Base-by-base conservation (phyloP, 148 eudicot species). In the Salicornia ramosissima region DNA sequence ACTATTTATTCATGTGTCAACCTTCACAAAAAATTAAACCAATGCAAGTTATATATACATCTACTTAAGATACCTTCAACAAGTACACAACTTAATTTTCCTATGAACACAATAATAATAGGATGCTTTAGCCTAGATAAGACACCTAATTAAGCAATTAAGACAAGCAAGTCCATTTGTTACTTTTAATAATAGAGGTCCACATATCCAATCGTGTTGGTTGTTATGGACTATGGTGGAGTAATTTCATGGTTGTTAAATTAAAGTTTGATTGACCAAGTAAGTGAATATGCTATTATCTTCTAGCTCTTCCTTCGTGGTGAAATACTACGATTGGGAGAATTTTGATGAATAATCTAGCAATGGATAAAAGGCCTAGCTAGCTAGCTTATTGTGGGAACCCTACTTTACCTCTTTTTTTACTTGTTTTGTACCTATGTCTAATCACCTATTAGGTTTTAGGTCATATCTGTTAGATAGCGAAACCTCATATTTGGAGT, bases 141-240 rank as follows among this genome's bases (percentile, higher is more conserved):
- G 63, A 67, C 25, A 10, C 19, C 15, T 16, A 21, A 12, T 15
- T 39, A 49, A 29, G 52, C 57, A 50, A 29, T 42, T 43, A 22
- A 19, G 8, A 2, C 33, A 42, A 33, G 21, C 40, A 29, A 51
- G 33, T 52, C 42, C 19, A 69, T 22, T 40, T 42, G 26, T n/a
- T 0, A 26, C 18, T 42, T 57, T 18, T 6, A 31, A n/a, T 6
- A 31, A n/a, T 61, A 61, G 46, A 49, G 74, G 46, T 65, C 74
- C 74, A 71, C 74, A 71, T 10, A 61, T 50, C 74, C 11, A 61
- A 61, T 71, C 67, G 30, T 71, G 74, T n/a, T 71, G 74, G 74
- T 71, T 61, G 74, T 71, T 61, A 46, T 31, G 74, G 40, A 36
- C 40, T 36, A 36, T 36, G 40, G 74, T 61, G 67, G 67, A 70